These are phyloP conservation scores for Euphorbia peplus DNA, from an alignment of 345 rosid species.

Conservation along the genomic window DNA sequence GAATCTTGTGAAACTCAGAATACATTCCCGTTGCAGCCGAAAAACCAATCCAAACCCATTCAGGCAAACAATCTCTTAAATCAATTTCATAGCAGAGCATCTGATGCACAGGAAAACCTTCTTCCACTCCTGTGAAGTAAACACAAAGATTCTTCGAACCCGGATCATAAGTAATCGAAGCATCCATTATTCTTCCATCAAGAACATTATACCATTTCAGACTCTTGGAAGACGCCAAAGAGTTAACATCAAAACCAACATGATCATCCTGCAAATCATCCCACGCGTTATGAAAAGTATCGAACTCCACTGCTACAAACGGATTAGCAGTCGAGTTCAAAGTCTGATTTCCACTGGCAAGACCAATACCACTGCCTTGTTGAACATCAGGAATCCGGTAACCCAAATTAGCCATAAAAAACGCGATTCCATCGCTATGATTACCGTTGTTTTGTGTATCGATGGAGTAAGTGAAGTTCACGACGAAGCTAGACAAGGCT, in stretches of 20 bases:
- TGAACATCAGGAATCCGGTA: background rate
- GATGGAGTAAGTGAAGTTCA: constrained; percentile 19
- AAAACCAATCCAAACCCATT: constrained; percentile 29
- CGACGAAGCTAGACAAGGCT: constrained; percentile 2
- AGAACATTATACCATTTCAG: background rate
- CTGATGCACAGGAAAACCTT: background rate
- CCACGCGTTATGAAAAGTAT: constrained; percentile 6
- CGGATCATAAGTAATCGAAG: constrained; percentile 5
- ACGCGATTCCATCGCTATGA: background rate
- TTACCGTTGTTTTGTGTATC: background rate
- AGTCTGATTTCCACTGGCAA: background rate
- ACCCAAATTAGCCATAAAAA: constrained; percentile 8
- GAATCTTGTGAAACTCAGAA: constrained; percentile 13
- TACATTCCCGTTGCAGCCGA: constrained; percentile 24
- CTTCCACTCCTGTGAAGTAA: background rate
- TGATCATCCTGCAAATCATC: background rate
- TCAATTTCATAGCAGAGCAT: background rate
- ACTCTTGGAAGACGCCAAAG: constrained; percentile 4
- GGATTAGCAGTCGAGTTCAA: background rate
- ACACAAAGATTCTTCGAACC: background rate
- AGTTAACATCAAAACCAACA: constrained; percentile 11
- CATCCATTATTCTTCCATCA: constrained; percentile 9
- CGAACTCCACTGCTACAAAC: constrained; percentile 25
- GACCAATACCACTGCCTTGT: constrained; percentile 15
- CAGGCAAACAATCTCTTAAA: constrained; percentile 8